phyloP scores from a whole-genome alignment of 192 early-diverging fungal species.

The Podochytrium sp. region DNA sequence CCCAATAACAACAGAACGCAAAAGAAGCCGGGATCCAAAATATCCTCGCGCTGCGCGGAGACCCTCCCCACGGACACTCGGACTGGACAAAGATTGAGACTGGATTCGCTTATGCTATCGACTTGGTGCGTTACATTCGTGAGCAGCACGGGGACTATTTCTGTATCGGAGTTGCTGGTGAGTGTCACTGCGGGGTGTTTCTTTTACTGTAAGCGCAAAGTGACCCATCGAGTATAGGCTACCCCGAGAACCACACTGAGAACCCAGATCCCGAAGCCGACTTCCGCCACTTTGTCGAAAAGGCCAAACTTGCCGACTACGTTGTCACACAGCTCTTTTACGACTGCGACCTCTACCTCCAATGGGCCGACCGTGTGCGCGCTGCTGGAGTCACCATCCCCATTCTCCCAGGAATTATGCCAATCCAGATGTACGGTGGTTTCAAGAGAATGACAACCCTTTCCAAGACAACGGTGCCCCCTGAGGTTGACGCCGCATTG shows the following conservation, averaged over 20 bases:
- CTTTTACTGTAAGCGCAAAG: no score
- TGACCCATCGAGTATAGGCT: constrained; percentile 41
- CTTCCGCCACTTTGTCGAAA: constrained; percentile 78
- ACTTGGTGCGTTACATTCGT: constrained; percentile 91
- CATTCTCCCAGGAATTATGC: constrained; percentile 96
- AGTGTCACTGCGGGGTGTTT: no score
- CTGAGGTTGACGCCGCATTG: constrained; percentile 79
- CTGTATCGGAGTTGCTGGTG: constrained; percentile 93
- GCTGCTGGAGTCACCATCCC: constrained; percentile 66
- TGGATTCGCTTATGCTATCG: constrained; percentile 86
- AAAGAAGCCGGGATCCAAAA: constrained; percentile 95
- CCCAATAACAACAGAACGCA: constrained; percentile 48
- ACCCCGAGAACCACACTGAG: constrained; percentile 93
- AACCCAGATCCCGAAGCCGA: constrained; percentile 76
- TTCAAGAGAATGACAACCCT: constrained; percentile 91
- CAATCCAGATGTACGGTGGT: constrained; percentile 91
- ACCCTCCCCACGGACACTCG: constrained; percentile 86
- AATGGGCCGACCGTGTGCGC: constrained; percentile 78
- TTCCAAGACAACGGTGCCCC: constrained; percentile 86
- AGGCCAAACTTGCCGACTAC: constrained; percentile 90
- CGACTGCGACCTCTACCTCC: constrained; percentile 84
- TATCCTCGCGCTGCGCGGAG: constrained; percentile 94
- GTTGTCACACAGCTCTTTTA: constrained; percentile 96
- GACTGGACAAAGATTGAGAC: constrained; percentile 83
- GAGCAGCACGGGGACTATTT: constrained; percentile 91